Evolutionary conservation across 495 filamentous ascomycete genomes (phyloP).

Genomic region (Chaetomidium leptoderma): DNA sequence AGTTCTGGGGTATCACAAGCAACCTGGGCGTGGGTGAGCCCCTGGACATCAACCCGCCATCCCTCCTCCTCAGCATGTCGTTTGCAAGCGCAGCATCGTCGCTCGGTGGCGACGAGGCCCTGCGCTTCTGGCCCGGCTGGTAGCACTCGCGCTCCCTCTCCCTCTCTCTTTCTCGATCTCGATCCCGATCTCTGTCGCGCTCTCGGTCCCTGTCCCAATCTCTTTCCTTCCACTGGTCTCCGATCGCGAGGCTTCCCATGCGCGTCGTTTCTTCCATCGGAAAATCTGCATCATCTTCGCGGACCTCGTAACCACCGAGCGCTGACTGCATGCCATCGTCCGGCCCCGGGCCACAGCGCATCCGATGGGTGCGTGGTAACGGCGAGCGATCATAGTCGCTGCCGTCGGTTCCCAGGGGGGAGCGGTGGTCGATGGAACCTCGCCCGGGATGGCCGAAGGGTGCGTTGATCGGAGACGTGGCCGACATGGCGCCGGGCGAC

Average conservation of each 20-base stretch:
- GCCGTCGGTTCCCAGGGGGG: conserved; percentile 40
- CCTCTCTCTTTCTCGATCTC: conserved; percentile 25
- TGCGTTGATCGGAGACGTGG: conserved; percentile 47
- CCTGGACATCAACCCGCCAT: conserved; percentile 48
- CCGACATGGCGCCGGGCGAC: conserved; percentile 44
- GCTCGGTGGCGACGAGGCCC: conserved; percentile 75
- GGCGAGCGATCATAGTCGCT: conserved; percentile 50
- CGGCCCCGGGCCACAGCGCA: conserved; percentile 40
- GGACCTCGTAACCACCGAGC: conserved; percentile 46
- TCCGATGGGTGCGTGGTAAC: conserved; percentile 58
- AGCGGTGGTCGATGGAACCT: conserved; percentile 45
- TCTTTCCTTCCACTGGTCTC: conserved; percentile 39
- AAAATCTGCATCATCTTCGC: conserved; percentile 62
- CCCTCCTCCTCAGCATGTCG: conserved; percentile 64
- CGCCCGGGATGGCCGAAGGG: conserved; percentile 45
- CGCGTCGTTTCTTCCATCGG: conserved; percentile 61
- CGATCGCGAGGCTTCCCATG: conserved; percentile 57
- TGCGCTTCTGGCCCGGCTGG: conserved; percentile 62
- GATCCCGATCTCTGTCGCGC: too few relatives aligned
- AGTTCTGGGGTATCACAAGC: conserved; percentile 57
- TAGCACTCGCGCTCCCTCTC: conserved; percentile 31
- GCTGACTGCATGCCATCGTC: conserved; percentile 40
- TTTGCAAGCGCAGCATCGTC: conserved; percentile 63
- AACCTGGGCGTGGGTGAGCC: conserved; percentile 56
- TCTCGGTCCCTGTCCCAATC: conserved; percentile 24